Evolutionary conservation across 2,329 filamentous ascomycete species (phyloP).

Genomic region (Fonsecaea multimorphosa): DNA sequence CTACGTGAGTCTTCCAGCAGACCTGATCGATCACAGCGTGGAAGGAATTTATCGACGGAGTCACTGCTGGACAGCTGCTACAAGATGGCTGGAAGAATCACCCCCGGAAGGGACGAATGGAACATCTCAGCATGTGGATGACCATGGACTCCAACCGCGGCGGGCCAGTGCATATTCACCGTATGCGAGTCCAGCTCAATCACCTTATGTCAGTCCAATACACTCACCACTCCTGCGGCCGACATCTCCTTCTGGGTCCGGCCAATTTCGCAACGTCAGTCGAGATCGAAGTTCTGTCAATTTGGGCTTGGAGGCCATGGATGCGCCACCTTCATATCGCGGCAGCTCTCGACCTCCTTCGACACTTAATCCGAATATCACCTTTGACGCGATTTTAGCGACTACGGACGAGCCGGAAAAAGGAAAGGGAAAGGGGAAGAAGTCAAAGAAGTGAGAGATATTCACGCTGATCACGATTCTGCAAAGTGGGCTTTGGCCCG

Average conservation of each 20-base stretch:
- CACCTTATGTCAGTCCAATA: conserved; percentile 39
- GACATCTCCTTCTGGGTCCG: conserved; percentile 44
- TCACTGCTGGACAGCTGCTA: conserved; percentile 71
- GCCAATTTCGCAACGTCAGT: conserved; percentile 43
- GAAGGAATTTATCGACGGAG: conserved; percentile 72
- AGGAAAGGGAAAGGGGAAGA: conserved; percentile 47
- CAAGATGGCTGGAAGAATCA: conserved; percentile 63
- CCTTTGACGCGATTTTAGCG: conserved; percentile 56
- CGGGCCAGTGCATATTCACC: conserved; percentile 17
- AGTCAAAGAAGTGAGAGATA: conserved; percentile 30
- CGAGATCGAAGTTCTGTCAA: conserved; percentile 52
- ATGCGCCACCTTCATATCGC: conserved; percentile 50
- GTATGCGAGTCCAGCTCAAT: conserved; percentile 36
- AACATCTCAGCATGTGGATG: conserved; percentile 13
- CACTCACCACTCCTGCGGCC: conserved; percentile 45
- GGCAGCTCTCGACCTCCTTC: conserved; percentile 44
- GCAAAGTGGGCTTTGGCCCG: not conserved
- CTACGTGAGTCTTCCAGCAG: conserved; percentile 66
- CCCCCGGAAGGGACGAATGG: conserved; percentile 41
- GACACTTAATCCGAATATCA: conserved; percentile 55
- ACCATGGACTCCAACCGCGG: conserved; percentile 14
- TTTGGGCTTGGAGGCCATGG: conserved; percentile 53
- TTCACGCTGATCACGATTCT: not conserved
- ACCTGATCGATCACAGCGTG: conserved; percentile 69
- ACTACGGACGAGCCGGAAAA: conserved; percentile 45